These are phyloP conservation scores for Solanum stenotomum DNA, from an alignment of 257 asterid species.

Conservation along the genomic window DNA sequence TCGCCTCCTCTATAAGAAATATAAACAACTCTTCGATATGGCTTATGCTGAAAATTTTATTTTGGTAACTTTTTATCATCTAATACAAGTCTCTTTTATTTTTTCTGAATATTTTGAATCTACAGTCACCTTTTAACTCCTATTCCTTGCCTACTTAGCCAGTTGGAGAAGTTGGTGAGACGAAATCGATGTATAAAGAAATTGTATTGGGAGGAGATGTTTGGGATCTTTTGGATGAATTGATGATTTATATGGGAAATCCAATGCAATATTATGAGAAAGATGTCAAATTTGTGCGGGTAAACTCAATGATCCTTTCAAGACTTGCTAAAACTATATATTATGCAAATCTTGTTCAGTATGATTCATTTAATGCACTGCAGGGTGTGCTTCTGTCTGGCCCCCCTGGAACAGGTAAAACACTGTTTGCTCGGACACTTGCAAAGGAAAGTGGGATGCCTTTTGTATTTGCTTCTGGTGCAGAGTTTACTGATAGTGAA, in stretches of 20 bases:
- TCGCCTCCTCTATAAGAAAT: constrained; percentile 72
- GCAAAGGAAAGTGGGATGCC: constrained; percentile 96
- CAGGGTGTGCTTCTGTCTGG: constrained; percentile 99
- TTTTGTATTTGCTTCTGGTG: constrained; percentile 98
- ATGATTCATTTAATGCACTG: constrained; percentile 9
- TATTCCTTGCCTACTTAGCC: constrained; percentile 55
- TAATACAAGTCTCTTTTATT: neutral
- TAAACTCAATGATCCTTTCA: constrained; percentile 18
- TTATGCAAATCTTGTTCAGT: constrained; percentile 1
- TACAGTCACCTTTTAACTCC: neutral
- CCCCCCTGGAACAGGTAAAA: constrained; percentile 99
- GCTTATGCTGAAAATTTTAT: constrained; percentile 89
- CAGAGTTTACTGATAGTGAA: constrained; percentile 94
- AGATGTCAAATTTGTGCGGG: constrained; percentile 92
- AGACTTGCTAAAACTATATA: constrained; percentile 4
- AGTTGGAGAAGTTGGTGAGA: constrained; percentile 77
- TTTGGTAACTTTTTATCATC: constrained; percentile 46
- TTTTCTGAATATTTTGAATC: neutral
- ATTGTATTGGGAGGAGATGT: constrained; percentile 98
- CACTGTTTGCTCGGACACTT: constrained; percentile 91
- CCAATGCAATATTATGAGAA: constrained; percentile 95
- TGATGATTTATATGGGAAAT: constrained; percentile 91
- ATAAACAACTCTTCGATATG: constrained; percentile 83
- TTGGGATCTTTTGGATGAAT: constrained; percentile 96
- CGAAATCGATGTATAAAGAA: constrained; percentile 84